Evolutionary conservation across 352 stramenopile species (phyloP), one percentile per base, ranked within the genome.

Genomic region (Globisporangium megalacanthum): DNA sequence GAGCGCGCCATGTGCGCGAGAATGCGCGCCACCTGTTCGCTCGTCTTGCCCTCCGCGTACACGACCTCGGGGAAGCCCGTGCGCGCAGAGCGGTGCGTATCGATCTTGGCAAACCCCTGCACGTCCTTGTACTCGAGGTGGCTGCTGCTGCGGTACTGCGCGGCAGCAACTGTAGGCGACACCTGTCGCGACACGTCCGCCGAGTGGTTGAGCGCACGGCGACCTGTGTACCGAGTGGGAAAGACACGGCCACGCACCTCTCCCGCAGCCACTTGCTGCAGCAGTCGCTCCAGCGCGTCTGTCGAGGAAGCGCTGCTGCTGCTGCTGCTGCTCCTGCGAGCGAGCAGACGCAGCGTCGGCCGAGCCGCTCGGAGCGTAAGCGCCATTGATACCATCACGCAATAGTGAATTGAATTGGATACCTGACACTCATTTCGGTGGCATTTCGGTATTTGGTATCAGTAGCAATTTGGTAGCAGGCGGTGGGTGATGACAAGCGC

Each of bases 41-140:
- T 58, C 1, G 87, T 97, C 68, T 99, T 99, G 25, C 89, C 92
- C 70, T 97, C 82, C 14, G 77, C 89, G 73, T 98, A 99, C 31
- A 99, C 83, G 41, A 97, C 94, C 56, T 99, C 94, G 0, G 95
- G 95, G 63, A 99, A 98, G 10, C 94, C 94, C 17, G 90, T 96
- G n/a, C 95, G 85, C 42, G 64, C 73, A 6, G 83, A 75, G 14
- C 95, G 76, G 17, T 83, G 79, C 47, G 91, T 95, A 69, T 98
- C 95, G 31, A 98, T 89, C 70, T 92, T 92, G 44, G 79, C 82
- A 36, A 75, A 89, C 6, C 68, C 51, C 2, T 69, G 77, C 10
- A 89, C 64, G 25, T 69, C 61, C 49, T 88, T 66, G 39, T 92
- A 92, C 51, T 78, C 70, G 35, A 63, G 56, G 36, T 39, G 6